Conservation (phyloP, 1,284 basidiomycete species). For the Sphaerobolus stellatus region DNA sequence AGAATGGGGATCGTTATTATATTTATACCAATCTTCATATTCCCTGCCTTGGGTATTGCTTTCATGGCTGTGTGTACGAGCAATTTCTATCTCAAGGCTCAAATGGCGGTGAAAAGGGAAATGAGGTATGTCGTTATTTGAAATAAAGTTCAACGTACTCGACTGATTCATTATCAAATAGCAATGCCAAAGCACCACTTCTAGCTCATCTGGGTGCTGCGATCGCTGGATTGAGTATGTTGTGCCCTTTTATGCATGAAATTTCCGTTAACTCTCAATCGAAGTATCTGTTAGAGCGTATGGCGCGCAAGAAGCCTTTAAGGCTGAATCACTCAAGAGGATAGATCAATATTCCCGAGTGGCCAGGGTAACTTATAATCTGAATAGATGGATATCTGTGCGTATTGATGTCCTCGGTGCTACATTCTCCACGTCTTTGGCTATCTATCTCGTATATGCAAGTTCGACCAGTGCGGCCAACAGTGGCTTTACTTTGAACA, state of each 20-base stretch:
- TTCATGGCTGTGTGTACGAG: slow-evolving; percentile 36
- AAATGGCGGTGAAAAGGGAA: slow-evolving; percentile 40
- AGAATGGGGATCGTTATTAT: slow-evolving; percentile 29
- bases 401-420: slow-evolving; percentile 18
- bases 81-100: slow-evolving; percentile 44
- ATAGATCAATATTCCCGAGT: slow-evolving; percentile 21
- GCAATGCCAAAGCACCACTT: too few species aligned
- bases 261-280: slow-evolving; percentile 12
- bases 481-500: slow-evolving; percentile 19
- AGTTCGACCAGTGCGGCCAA: slow-evolving; percentile 8
- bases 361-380: slow-evolving; percentile 17
- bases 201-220: slow-evolving; percentile 39
- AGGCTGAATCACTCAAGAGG: slow-evolving; percentile 17
- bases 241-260: slow-evolving; percentile 34
- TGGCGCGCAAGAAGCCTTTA: slow-evolving; percentile 20
- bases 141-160: too few species aligned
- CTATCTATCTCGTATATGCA: slow-evolving; percentile 19
- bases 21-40: slow-evolving; percentile 29
- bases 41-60: slow-evolving; percentile 29
- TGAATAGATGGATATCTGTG: slow-evolving; percentile 19
- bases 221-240: slow-evolving; percentile 32
- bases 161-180: too few species aligned
- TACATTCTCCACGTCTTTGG: slow-evolving; percentile 16
- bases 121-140: too few species aligned
- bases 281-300: slow-evolving; percentile 34